Percentiles rank a stretch among this genome's conserved stretches.
phyloP scores from a whole-genome alignment of 2,329 filamentous ascomycete species.

The Colletotrichum camelliae region DNA sequence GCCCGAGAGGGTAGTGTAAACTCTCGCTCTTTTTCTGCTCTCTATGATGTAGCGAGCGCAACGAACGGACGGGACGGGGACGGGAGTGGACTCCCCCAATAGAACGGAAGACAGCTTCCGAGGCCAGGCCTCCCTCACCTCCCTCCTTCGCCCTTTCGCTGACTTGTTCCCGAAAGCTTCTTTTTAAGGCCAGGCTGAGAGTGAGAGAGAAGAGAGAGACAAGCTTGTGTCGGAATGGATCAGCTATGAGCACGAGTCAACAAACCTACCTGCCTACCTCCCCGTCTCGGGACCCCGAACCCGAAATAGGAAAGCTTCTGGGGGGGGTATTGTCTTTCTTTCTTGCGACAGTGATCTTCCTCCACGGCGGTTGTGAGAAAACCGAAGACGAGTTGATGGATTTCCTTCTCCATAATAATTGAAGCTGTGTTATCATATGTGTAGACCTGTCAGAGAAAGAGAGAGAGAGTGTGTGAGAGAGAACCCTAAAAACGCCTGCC shows the following conservation, averaged over 20 bases:
- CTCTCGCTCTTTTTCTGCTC: not conserved
- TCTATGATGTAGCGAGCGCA: not conserved
- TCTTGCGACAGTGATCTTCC: not conserved
- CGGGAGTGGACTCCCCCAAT: not conserved
- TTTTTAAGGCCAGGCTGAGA: not conserved
- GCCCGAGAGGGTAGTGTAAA: not conserved
- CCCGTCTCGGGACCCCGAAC: not conserved
- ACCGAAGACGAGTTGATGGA: not conserved
- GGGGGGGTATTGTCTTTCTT: not conserved
- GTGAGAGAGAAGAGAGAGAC: too few relatives aligned
- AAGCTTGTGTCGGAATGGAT: not conserved
- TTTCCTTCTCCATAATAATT: not conserved
- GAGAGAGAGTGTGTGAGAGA: not conserved
- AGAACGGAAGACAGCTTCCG: not conserved
- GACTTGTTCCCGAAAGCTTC: not conserved
- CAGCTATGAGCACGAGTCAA: not conserved
- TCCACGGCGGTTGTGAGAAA: fast-evolving
- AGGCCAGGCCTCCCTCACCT: not conserved
- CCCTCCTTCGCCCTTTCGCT: not conserved
- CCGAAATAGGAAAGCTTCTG: not conserved
- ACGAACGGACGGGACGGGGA: not conserved
- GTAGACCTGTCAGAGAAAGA: not conserved
- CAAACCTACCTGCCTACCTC: not conserved
- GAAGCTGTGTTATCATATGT: fast-evolving
- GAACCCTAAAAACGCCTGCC: not conserved